Percentiles rank a stretch among this genome's conserved stretches.
These are phyloP conservation scores for Aspergillus versicolor DNA, from an alignment of 2,329 filamentous ascomycete genomes.

Conservation along the genomic window DNA sequence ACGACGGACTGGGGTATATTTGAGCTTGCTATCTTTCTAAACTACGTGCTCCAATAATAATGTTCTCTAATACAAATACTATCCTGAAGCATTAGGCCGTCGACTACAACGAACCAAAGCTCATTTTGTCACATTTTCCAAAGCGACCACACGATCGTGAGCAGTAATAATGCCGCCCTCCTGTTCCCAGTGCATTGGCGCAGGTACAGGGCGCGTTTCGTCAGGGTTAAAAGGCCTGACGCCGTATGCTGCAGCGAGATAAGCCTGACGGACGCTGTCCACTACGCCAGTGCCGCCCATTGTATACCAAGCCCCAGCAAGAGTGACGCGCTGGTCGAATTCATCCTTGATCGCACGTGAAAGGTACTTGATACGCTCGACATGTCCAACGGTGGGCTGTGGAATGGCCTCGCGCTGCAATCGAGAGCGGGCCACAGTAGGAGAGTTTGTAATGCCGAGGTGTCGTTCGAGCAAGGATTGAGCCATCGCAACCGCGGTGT, in stretches of 20 bases:
- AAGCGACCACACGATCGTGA: slow-evolving; percentile 20
- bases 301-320: slow-evolving; percentile 57
- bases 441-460: slow-evolving; percentile 65
- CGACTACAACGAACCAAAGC: too few relatives aligned
- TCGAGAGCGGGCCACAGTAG: slow-evolving; percentile 61
- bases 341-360: slow-evolving; percentile 54
- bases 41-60: not conserved
- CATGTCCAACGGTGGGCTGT: slow-evolving; percentile 82
- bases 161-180: slow-evolving; percentile 32
- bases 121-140: too few relatives aligned
- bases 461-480: slow-evolving; percentile 69
- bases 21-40: not conserved
- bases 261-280: slow-evolving; percentile 58
- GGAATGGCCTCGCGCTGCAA: slow-evolving; percentile 76
- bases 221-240: slow-evolving; percentile 17
- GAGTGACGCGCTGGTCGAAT: slow-evolving; percentile 64
- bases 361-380: slow-evolving; percentile 58
- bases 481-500: slow-evolving; percentile 69
- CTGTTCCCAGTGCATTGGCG: slow-evolving; percentile 23
- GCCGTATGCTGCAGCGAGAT: slow-evolving; percentile 50
- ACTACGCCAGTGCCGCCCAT: slow-evolving; percentile 48
- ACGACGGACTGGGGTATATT: not conserved
- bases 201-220: too few relatives aligned
- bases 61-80: not conserved
- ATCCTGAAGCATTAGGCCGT: not conserved